These are phyloP conservation scores for Didymella pinodella DNA, from an alignment of 2,329 filamentous ascomycete genomes.

Conservation along the genomic window DNA sequence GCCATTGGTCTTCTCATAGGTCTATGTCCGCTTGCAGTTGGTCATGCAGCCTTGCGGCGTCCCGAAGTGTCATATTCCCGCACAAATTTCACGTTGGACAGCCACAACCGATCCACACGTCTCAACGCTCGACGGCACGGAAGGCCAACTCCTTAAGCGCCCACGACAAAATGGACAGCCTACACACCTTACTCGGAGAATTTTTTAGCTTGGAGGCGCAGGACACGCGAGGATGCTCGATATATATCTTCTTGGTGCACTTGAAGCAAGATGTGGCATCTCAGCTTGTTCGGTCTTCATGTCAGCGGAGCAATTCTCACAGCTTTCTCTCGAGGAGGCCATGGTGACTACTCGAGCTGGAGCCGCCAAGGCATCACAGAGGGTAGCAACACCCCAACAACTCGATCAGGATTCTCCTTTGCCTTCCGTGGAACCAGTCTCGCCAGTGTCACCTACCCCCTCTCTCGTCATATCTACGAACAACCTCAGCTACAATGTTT, in stretches of 20 bases:
- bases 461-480: slow-evolving; percentile 46
- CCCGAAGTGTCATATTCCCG: slow-evolving; percentile 24
- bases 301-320: slow-evolving; percentile 49
- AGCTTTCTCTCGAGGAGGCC: slow-evolving; percentile 47
- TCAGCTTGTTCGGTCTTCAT: slow-evolving; percentile 37
- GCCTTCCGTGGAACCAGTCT: slow-evolving; percentile 31
- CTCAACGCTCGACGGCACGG: slow-evolving; percentile 43
- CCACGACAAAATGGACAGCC: slow-evolving; percentile 35
- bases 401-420: slow-evolving; percentile 36
- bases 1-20: slow-evolving; percentile 19
- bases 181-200: slow-evolving; percentile 24
- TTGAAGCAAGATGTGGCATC: slow-evolving; percentile 24
- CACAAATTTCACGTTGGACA: slow-evolving; percentile 37
- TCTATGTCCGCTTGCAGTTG: slow-evolving; percentile 26
- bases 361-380: slow-evolving; percentile 41
- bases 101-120: slow-evolving; percentile 42
- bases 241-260: slow-evolving; percentile 43
- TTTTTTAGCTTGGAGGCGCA: slow-evolving; percentile 18
- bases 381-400: slow-evolving; percentile 26
- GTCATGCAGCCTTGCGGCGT: slow-evolving; percentile 38
- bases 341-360: slow-evolving; percentile 51
- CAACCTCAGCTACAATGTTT: slow-evolving; percentile 48
- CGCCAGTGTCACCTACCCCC: slow-evolving; percentile 38
- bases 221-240: slow-evolving; percentile 24
- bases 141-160: slow-evolving; percentile 43